These are phyloP conservation scores for Rickenella mellea DNA, from an alignment of 768 basidiomycete species.

Conservation along the genomic window DNA sequence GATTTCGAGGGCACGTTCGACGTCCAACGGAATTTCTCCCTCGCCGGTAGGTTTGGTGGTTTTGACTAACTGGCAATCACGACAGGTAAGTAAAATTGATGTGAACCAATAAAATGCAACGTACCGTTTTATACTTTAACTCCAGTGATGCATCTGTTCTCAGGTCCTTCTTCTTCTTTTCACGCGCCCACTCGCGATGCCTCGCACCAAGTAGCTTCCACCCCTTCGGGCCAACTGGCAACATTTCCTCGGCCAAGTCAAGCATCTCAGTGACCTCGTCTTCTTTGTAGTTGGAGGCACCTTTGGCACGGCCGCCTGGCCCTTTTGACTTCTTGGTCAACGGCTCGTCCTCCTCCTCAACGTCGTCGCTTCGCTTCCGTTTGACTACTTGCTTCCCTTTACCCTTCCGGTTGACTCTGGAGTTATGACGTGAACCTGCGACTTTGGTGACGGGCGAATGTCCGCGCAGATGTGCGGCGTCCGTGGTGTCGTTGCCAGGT, in stretches of 20 bases:
- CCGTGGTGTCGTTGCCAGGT: too few species aligned
- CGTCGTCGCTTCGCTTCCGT: too few species aligned
- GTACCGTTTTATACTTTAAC: slow-evolving; percentile 18
- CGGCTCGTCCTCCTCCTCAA: too few species aligned
- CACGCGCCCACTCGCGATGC: slow-evolving; percentile 12
- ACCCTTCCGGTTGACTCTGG: too few species aligned
- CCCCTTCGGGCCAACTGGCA: slow-evolving; percentile 13
- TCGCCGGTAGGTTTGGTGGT: slow-evolving; percentile 18
- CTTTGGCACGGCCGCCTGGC: background rate
- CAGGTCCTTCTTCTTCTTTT: slow-evolving; percentile 5
- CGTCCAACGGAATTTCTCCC: slow-evolving; percentile 13
- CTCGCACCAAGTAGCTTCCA: slow-evolving; percentile 11
- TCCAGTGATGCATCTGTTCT: slow-evolving; percentile 13
- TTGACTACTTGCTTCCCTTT: too few species aligned
- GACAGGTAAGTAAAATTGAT: slow-evolving; percentile 1
- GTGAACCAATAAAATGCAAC: slow-evolving; percentile 2
- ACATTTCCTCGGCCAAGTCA: slow-evolving; percentile 6
- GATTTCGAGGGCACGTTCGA: slow-evolving; percentile 17
- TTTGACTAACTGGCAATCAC: slow-evolving; percentile 11
- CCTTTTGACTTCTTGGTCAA: too few species aligned
- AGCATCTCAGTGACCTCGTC: slow-evolving; percentile 12
- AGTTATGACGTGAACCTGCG: too few species aligned
- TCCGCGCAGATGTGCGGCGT: too few species aligned
- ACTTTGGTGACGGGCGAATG: too few species aligned
- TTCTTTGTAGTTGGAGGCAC: slow-evolving; percentile 11